Percentiles rank a stretch among this genome's conserved stretches.
phyloP scores from a whole-genome alignment of 2,329 filamentous ascomycete species.

The Pyrenophora teres region DNA sequence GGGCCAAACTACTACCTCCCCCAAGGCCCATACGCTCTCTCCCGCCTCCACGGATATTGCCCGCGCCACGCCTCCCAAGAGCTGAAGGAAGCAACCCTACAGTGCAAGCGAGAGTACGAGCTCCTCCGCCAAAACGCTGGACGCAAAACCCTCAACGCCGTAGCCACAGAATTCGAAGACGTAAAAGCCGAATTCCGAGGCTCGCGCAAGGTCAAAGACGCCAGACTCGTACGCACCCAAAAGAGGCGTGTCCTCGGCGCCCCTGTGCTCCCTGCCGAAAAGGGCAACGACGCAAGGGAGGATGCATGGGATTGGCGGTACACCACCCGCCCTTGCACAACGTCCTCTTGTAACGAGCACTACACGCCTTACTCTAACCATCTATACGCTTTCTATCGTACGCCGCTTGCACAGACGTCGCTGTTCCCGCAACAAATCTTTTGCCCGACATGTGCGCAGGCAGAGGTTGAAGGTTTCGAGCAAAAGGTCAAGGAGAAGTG shows the following conservation, averaged over 20 bases:
- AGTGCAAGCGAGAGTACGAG: constrained; percentile 36
- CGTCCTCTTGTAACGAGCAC: constrained; percentile 18
- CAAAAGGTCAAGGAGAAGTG: constrained; percentile 26
- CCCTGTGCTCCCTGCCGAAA: neutral
- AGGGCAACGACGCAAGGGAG: constrained; percentile 2
- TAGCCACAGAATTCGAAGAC: constrained; percentile 37
- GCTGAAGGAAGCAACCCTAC: constrained; percentile 29
- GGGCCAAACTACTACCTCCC: constrained; percentile 37
- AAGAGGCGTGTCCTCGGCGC: constrained; percentile 21
- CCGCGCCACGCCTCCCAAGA: constrained; percentile 34
- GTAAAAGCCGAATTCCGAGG: constrained; percentile 24
- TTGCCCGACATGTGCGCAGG: constrained; percentile 34
- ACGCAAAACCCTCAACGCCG: constrained; percentile 35
- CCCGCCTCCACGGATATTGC: constrained; percentile 35
- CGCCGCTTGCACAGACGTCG: constrained; percentile 12
- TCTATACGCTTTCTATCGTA: constrained; percentile 32
- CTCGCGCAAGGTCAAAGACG: constrained; percentile 17
- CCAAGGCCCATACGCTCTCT: constrained; percentile 34
- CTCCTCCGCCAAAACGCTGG: constrained; percentile 40
- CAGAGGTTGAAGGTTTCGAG: constrained; percentile 32
- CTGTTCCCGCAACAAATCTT: constrained; percentile 29
- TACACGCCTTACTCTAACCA: constrained; percentile 36
- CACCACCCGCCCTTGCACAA: constrained; percentile 33
- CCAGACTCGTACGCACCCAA: constrained; percentile 16
- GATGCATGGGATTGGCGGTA: constrained; percentile 36